phyloP scores from a whole-genome alignment of 2,329 filamentous ascomycete genomes.

The Hypoxylon sp. region DNA sequence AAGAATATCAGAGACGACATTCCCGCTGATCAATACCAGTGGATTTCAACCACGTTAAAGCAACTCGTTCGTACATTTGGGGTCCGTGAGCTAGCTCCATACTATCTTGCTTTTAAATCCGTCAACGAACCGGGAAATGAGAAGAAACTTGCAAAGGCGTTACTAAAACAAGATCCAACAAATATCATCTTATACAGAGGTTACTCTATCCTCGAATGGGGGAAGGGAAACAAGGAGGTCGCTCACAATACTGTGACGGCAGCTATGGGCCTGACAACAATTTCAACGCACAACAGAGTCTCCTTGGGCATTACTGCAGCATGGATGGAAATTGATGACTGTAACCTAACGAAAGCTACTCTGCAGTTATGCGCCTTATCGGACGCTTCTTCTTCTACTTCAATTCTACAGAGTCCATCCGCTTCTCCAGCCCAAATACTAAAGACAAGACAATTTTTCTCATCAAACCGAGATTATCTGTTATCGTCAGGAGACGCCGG shows the following conservation, averaged over 20 bases:
- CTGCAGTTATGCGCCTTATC: slow-evolving; percentile 59
- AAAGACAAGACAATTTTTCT: slow-evolving; percentile 68
- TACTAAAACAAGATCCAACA: slow-evolving; percentile 77
- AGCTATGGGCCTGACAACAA: slow-evolving; percentile 64
- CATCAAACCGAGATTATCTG: slow-evolving; percentile 67
- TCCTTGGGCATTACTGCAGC: slow-evolving; percentile 74
- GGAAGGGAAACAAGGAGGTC: slow-evolving; percentile 68
- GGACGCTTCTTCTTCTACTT: slow-evolving; percentile 51
- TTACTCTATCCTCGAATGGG: slow-evolving; percentile 80
- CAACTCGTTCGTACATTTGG: slow-evolving; percentile 65
- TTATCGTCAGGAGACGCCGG: slow-evolving; percentile 65
- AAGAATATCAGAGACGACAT: slow-evolving; percentile 40
- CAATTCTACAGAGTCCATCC: slow-evolving; percentile 38
- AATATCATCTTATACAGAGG: slow-evolving; percentile 81
- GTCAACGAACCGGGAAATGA: slow-evolving; percentile 67
- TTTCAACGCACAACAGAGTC: slow-evolving; percentile 47
- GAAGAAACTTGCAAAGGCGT: slow-evolving; percentile 78
- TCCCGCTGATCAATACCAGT: slow-evolving; percentile 59
- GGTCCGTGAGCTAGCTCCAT: slow-evolving; percentile 73
- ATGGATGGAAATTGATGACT: slow-evolving; percentile 73
- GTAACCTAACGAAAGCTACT: slow-evolving; percentile 55
- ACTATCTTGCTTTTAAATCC: slow-evolving; percentile 78
- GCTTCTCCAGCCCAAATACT: slow-evolving; percentile 62
- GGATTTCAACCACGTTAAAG: slow-evolving; percentile 68
- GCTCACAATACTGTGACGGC: slow-evolving; percentile 77